Base-by-base conservation (phyloP, 1,284 basidiomycete genomes). In the Jaminaea rosea region DNA sequence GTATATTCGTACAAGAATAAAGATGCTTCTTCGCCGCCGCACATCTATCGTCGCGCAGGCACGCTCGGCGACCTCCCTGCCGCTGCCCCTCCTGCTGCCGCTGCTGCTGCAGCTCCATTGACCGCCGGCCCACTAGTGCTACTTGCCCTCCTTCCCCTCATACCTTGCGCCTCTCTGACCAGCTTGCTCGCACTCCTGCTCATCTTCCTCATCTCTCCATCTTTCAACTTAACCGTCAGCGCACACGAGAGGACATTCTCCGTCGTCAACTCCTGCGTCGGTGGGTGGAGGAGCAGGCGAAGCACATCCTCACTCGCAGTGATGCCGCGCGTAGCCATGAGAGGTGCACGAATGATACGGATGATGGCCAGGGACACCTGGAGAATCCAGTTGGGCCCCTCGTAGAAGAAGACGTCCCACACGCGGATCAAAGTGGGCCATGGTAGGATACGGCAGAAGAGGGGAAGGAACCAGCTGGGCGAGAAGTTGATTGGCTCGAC, bases 331-430 rank as follows among this genome's bases (percentile, higher is more conserved):
- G 85, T 68, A 32, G 78, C 76, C 48, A 81, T 80, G 23, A 85
- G 82, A 50, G 81, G 81, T 10, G 64, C 60, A n/a, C 69, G 57
- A 29, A 62, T 44, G 62, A 83, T 82, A 31, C 79, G 77, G 44
- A 90, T 72, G 46, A 96, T 76, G 0, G 86, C 84, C 5, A 94
- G 77, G 0, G 84, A 86, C 2, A 88, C 79, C 11, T 89, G 83
- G 66, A 91, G 80, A 37, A 93, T 78, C 79, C 85, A 89, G 0
- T 84, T 80, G 2, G 88, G 79, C 4, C 89, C 88, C 76, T 92
- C 88, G 53, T 82, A 84, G 29, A 94, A 77, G 69, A 93, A 88
- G 3, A 91, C 76, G 69, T 96, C 91, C 84, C 89, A 88, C 3
- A 90, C 80, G 15, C 90, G 80, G 50, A 87, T 80, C 21, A 88